Evolutionary conservation across 2,329 filamentous ascomycete genomes (phyloP).

Genomic region (Cytospora mali): DNA sequence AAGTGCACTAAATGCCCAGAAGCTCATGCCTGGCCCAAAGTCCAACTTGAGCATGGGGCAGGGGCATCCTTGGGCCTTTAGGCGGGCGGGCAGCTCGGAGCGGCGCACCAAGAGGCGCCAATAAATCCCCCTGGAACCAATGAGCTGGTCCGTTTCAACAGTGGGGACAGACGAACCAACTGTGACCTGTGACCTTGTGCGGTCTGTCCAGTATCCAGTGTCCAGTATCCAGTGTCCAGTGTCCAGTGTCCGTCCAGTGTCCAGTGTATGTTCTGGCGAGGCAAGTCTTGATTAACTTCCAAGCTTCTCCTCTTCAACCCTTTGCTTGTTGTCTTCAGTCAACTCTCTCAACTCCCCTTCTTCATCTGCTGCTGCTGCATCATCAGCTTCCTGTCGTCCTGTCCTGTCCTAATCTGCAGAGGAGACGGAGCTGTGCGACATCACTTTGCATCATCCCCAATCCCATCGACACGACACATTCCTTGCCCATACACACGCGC

Average conservation of each 20-base stretch:
- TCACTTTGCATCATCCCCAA: not conserved
- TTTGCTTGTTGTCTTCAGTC: conserved; percentile 19
- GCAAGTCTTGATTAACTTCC: conserved; percentile 8
- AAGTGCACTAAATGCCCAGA: not conserved
- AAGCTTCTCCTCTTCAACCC: conserved; percentile 22
- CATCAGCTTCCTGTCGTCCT: conserved; percentile 22
- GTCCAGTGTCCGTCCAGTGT: conserved; percentile 1
- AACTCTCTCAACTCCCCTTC: conserved; percentile 13
- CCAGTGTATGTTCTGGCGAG: conserved; percentile 1
- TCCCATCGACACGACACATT: conserved; percentile 25
- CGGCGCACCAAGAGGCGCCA: conserved; percentile 1
- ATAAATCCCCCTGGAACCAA: conserved; percentile 19
- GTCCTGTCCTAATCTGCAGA: conserved; percentile 8
- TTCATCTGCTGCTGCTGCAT: conserved; percentile 7
- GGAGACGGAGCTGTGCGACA: conserved; percentile 18
- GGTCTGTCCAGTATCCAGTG: conserved; percentile 1
- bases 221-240: not conserved
- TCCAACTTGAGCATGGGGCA: not conserved
- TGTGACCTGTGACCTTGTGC: conserved; percentile 11
- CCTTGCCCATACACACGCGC: conserved; percentile 23
- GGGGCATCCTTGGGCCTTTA: not conserved
- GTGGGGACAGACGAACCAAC: conserved; percentile 13
- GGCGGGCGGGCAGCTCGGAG: not conserved
- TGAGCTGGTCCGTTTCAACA: conserved; percentile 10
- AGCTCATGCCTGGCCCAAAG: not conserved